These are phyloP conservation scores for Mycena rosella DNA, from an alignment of 768 basidiomycete genomes.

Conservation along the genomic window DNA sequence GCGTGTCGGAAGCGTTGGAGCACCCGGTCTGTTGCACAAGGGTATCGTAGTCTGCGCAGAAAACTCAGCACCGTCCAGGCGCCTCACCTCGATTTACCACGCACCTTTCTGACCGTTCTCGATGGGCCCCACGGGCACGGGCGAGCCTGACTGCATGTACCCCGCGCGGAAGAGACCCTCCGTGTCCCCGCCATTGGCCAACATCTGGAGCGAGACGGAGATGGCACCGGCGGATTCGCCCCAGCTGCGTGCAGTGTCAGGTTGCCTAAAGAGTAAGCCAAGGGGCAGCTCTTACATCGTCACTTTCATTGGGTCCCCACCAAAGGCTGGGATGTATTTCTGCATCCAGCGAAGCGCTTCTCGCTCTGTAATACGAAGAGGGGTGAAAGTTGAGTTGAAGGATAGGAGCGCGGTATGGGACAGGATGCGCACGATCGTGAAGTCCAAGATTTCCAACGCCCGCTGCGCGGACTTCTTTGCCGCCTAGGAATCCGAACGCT, in stretches of 20 bases:
- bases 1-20: too few species aligned
- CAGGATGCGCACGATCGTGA: constrained; percentile 60
- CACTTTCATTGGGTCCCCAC: constrained; percentile 71
- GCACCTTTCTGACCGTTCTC: constrained; percentile 55
- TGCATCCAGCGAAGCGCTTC: constrained; percentile 76
- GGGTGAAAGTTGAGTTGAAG: too few species aligned
- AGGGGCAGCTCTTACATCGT: constrained; percentile 53
- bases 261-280: not conserved
- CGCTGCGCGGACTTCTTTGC: constrained; percentile 58
- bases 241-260: constrained; percentile 49
- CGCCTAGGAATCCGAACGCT: constrained; percentile 60
- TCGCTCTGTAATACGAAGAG: constrained; percentile 53
- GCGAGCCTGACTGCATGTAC: constrained; percentile 65
- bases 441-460: constrained; percentile 70
- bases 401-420: not conserved
- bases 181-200: constrained; percentile 57
- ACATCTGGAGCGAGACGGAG: constrained; percentile 63
- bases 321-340: constrained; percentile 70
- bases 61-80: not conserved
- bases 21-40: constrained; percentile 45
- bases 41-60: constrained; percentile 52
- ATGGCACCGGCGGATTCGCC: constrained; percentile 73
- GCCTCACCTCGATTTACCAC: constrained; percentile 7
- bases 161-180: constrained; percentile 64
- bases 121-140: constrained; percentile 60